phyloP scores from a whole-genome alignment of 257 asterid genomes.

The Fraxinus quadrangulata region DNA sequence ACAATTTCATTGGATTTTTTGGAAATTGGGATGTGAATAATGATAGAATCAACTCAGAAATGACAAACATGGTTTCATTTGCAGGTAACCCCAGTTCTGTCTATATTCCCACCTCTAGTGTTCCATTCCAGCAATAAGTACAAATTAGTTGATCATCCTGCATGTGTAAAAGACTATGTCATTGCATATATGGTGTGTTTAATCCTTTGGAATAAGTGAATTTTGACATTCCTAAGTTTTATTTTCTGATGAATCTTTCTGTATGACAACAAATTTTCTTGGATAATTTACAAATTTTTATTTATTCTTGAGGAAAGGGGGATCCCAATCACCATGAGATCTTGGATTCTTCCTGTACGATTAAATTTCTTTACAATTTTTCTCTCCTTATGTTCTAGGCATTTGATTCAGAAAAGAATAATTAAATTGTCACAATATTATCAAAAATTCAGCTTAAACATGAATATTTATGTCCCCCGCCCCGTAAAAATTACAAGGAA shows the following conservation, averaged over 20 bases:
- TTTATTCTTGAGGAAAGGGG: background rate
- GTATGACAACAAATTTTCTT: slow-evolving; percentile 6
- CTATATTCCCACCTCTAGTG: slow-evolving; percentile 31
- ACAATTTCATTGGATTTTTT: slow-evolving; percentile 38
- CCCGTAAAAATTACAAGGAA: no score
- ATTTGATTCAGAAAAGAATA: background rate
- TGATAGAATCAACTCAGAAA: slow-evolving; percentile 20
- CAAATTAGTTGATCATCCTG: background rate
- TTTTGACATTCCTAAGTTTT: slow-evolving; percentile 21
- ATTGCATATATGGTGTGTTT: slow-evolving; percentile 15
- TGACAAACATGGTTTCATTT: slow-evolving; percentile 28
- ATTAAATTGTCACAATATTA: background rate
- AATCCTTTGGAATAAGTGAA: slow-evolving; percentile 15
- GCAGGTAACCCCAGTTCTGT: slow-evolving; percentile 40
- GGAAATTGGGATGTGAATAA: slow-evolving; percentile 49
- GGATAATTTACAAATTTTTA: background rate
- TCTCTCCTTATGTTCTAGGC: background rate
- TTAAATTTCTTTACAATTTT: background rate
- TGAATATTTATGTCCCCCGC: no score
- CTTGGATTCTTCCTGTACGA: background rate
- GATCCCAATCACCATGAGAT: background rate
- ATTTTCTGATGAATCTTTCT: slow-evolving; percentile 24
- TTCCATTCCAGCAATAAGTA: slow-evolving; percentile 37
- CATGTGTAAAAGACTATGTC: background rate
- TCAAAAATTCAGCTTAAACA: no score